These are phyloP conservation scores for Russula foetens DNA, from an alignment of 768 basidiomycete species.

Conservation along the genomic window DNA sequence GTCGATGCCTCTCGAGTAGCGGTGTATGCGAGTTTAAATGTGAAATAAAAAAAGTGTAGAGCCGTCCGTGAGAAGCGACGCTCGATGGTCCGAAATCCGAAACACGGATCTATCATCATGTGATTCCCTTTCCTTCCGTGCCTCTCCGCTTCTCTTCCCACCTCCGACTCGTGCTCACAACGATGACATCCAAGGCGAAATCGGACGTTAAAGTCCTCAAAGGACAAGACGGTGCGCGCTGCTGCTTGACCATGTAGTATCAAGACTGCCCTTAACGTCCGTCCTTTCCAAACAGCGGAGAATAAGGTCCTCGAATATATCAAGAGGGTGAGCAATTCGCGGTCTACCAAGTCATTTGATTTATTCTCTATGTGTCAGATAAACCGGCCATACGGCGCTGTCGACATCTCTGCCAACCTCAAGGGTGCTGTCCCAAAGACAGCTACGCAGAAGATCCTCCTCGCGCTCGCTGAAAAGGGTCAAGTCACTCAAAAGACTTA, in stretches of 20 bases:
- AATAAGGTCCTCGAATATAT: slow-evolving; percentile 19
- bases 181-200: slow-evolving; percentile 15
- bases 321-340: slow-evolving; percentile 12
- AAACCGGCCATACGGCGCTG: slow-evolving; percentile 91
- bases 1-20: neutral
- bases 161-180: neutral
- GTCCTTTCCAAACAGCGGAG: slow-evolving; percentile 5
- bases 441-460: slow-evolving; percentile 75
- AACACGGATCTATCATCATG: neutral
- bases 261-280: neutral
- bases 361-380: slow-evolving; percentile 39
- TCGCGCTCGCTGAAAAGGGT: slow-evolving; percentile 77
- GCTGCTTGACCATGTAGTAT: neutral
- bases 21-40: neutral
- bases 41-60: neutral
- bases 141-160: no score
- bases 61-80: no score
- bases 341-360: no score
- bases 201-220: slow-evolving; percentile 18
- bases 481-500: slow-evolving; percentile 77
- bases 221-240: slow-evolving; percentile 17
- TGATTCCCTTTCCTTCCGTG: slow-evolving; percentile 20
- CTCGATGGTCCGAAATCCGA: neutral
- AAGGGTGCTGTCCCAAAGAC: slow-evolving; percentile 85
- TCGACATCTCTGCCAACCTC: slow-evolving; percentile 85